phyloP scores from a whole-genome alignment of 345 rosid species.

The Geranium brycei region DNA sequence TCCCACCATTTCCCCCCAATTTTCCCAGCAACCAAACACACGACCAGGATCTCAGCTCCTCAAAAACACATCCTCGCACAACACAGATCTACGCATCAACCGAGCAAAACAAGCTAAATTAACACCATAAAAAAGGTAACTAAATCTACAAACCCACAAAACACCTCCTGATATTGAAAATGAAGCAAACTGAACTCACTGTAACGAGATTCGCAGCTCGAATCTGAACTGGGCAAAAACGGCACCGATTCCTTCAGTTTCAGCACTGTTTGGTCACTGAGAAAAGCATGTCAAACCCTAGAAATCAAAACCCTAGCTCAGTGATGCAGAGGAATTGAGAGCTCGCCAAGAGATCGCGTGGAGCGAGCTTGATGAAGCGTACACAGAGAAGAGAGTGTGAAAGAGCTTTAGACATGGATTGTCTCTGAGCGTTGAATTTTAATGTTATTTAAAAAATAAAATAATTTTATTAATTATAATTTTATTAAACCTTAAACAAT shows the following conservation, averaged over 20 bases:
- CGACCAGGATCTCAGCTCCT: slow-evolving; percentile 13
- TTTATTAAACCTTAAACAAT: too few species aligned
- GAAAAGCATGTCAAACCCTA: slow-evolving; percentile 12
- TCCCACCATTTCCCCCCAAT: slow-evolving; percentile 5
- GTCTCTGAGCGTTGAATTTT: background rate
- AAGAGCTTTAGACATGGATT: slow-evolving; percentile 7
- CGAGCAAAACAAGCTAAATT: background rate
- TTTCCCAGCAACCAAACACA: slow-evolving; percentile 14
- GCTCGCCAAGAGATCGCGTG: slow-evolving; percentile 18
- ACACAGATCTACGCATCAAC: slow-evolving; percentile 23
- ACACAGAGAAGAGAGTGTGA: slow-evolving; percentile 8
- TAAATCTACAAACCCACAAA: slow-evolving; percentile 1
- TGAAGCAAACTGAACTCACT: slow-evolving; percentile 10
- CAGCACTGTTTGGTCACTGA: background rate
- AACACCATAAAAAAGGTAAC: background rate
- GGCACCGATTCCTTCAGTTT: background rate
- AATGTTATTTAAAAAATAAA: background rate
- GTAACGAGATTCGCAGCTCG: slow-evolving; percentile 9
- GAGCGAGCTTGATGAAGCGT: slow-evolving; percentile 15
- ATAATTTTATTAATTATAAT: too few species aligned
- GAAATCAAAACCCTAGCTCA: slow-evolving; percentile 1
- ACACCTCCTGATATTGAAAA: background rate
- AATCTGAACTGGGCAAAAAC: slow-evolving; percentile 9
- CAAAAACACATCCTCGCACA: slow-evolving; percentile 7
- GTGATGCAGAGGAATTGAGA: background rate